Conservation (phyloP, 768 basidiomycete species). For the Russula abietina region DNA sequence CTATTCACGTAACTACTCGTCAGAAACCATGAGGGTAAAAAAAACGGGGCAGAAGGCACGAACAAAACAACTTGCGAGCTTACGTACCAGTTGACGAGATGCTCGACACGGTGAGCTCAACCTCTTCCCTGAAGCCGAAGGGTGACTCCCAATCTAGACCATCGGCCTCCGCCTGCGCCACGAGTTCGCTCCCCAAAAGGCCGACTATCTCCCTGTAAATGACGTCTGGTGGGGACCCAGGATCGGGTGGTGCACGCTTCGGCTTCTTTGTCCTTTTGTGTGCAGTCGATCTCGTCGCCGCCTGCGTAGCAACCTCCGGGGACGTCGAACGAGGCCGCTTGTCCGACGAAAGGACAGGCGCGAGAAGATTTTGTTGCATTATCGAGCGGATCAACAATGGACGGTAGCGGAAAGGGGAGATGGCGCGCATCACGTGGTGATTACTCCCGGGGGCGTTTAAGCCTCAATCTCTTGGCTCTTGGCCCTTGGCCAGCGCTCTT, state of each 20-base stretch:
- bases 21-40: background rate
- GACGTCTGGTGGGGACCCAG: conserved; percentile 69
- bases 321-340: conserved; percentile 32
- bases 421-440: conserved; percentile 1
- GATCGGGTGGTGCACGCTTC: conserved; percentile 44
- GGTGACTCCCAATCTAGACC: conserved; percentile 54
- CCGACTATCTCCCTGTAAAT: conserved; percentile 62
- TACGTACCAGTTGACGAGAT: conserved; percentile 58
- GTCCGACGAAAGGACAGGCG: conserved; percentile 24
- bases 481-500: background rate
- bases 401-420: background rate
- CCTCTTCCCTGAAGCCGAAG: conserved; percentile 51
- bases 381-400: background rate
- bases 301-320: background rate
- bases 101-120: conserved; percentile 56
- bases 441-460: background rate
- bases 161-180: conserved; percentile 43
- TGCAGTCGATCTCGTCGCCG: conserved; percentile 9
- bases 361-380: conserved; percentile 2
- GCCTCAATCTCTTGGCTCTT: background rate
- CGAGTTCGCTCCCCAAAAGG: conserved; percentile 56
- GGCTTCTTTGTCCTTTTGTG: conserved; percentile 33
- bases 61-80: background rate
- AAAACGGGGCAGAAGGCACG: background rate
- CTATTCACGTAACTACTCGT: conserved; percentile 33